Evolutionary conservation across 2,329 filamentous ascomycete genomes (phyloP).

Genomic region (Lachnellula occidentalis): DNA sequence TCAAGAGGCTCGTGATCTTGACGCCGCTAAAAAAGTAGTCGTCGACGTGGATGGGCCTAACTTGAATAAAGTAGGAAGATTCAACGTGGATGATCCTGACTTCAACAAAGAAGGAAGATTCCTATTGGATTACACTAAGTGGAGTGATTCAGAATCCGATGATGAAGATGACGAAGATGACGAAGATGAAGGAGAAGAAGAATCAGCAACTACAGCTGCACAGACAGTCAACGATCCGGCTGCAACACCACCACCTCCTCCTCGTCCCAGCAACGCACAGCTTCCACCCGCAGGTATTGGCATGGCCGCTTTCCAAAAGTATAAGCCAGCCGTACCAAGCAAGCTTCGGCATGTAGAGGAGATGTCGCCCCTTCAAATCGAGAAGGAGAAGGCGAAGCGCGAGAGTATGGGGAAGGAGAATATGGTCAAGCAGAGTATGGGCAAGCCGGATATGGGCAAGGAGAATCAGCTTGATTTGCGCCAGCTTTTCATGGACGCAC

Average conservation of each 20-base stretch:
- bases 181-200: neutral
- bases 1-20: no score
- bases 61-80: neutral
- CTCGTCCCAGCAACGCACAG: neutral
- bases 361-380: neutral
- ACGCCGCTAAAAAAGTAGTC: no score
- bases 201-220: neutral
- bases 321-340: neutral
- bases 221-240: neutral
- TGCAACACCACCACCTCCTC: neutral
- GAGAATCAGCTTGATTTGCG: no score
- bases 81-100: neutral
- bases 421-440: no score
- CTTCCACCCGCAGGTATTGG: neutral
- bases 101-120: neutral
- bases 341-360: neutral
- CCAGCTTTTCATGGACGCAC: no score
- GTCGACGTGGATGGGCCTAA: neutral
- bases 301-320: neutral
- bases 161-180: neutral
- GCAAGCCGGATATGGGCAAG: no score
- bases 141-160: neutral
- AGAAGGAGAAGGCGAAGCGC: neutral
- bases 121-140: neutral
- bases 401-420: no score